A percentile compares a stretch with the other conserved stretches of the same genome.
Conservation (phyloP, 2,329 filamentous ascomycete species). For the Hypomyces perniciosus region DNA sequence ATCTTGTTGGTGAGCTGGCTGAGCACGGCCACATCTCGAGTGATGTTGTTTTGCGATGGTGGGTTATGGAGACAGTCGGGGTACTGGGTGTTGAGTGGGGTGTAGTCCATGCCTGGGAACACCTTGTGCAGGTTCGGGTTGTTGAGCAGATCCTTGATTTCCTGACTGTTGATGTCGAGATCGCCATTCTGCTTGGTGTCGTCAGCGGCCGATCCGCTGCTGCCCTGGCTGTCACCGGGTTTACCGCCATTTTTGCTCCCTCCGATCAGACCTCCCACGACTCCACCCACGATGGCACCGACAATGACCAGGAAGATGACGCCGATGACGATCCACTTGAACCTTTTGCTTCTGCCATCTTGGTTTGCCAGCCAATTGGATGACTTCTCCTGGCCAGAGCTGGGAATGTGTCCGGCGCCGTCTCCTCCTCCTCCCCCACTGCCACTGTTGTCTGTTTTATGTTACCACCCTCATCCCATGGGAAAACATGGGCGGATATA, state of each 20-base stretch:
- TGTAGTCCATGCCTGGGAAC: constrained; percentile 94
- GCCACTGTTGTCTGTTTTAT: background rate
- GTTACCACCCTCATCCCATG: background rate
- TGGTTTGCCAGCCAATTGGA: constrained; percentile 25
- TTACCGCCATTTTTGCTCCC: constrained; percentile 40
- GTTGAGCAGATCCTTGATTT: constrained; percentile 77
- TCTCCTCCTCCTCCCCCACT: constrained; percentile 11
- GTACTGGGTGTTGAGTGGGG: constrained; percentile 84
- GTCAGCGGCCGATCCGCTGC: constrained; percentile 47
- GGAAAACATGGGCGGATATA: background rate
- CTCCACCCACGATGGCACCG: constrained; percentile 66
- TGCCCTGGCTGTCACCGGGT: constrained; percentile 23
- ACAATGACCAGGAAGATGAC: constrained; percentile 60
- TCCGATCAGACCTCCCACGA: constrained; percentile 66
- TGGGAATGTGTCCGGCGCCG: constrained; percentile 12
- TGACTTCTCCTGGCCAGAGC: constrained; percentile 15
- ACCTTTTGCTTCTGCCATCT: constrained; percentile 55
- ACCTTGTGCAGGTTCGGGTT: constrained; percentile 83
- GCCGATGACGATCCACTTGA: constrained; percentile 63
- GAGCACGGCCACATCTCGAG: constrained; percentile 81
- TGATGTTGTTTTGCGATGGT: constrained; percentile 90
- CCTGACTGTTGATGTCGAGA: constrained; percentile 63
- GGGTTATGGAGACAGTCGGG: constrained; percentile 72
- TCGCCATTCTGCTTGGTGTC: constrained; percentile 62
- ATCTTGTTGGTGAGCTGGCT: constrained; percentile 85